Evolutionary conservation across 352 stramenopile genomes (phyloP).

Genomic region (Phytopythium litorale): DNA sequence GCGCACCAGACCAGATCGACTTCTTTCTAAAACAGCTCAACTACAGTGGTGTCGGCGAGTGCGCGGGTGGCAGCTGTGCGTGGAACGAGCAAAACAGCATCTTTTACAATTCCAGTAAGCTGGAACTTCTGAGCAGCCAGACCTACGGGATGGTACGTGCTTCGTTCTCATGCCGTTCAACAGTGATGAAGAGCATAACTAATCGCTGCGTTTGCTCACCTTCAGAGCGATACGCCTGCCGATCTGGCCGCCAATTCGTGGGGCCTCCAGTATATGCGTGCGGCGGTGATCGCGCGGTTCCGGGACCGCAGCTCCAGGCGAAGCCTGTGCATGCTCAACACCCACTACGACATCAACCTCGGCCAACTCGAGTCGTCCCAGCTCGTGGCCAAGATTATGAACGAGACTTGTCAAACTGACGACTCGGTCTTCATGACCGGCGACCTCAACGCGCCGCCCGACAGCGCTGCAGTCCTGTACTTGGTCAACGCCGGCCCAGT

Average conservation of each 20-base stretch:
- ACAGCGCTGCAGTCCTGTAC: constrained; percentile 37
- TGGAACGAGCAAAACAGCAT: constrained; percentile 68
- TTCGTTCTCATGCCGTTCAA: background rate
- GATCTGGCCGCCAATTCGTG: constrained; percentile 55
- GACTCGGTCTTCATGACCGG: constrained; percentile 66
- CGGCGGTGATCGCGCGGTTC: constrained; percentile 55
- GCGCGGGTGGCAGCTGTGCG: constrained; percentile 39
- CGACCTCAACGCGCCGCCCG: constrained; percentile 53
- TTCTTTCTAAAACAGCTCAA: constrained; percentile 43
- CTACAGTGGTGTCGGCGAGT: constrained; percentile 50
- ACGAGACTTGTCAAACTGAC: constrained; percentile 26
- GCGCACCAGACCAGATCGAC: constrained; percentile 44
- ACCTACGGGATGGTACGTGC: constrained; percentile 61
- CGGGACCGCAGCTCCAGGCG: constrained; percentile 18
- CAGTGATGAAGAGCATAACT: background rate
- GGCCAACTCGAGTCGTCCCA: constrained; percentile 52
- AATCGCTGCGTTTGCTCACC: background rate
- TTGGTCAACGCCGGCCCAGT: constrained; percentile 22
- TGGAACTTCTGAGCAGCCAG: constrained; percentile 29
- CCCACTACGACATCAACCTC: constrained; percentile 59
- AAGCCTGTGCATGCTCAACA: constrained; percentile 72
- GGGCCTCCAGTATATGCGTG: constrained; percentile 57
- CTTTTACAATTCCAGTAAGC: constrained; percentile 46
- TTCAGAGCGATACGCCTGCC: constrained; percentile 61
- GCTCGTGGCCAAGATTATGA: constrained; percentile 43